Percentiles rank a stretch among this genome's conserved stretches.
Evolutionary conservation across 768 basidiomycete genomes (phyloP).

Genomic region (Lactarius pseudohatsudake): DNA sequence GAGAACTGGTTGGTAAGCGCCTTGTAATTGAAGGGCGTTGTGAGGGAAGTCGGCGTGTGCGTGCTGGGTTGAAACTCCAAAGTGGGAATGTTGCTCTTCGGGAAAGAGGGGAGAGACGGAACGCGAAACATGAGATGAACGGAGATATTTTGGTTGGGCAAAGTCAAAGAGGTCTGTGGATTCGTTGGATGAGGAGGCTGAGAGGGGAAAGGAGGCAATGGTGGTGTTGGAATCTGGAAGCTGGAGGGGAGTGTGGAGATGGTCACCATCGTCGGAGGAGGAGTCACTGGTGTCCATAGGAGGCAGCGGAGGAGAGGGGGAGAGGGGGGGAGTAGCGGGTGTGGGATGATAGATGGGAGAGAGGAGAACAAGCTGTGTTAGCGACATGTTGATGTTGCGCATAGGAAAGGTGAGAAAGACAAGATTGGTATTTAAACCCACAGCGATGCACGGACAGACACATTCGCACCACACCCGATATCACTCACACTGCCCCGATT

Average conservation of each 20-base stretch:
- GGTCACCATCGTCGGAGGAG: slow-evolving; percentile 29
- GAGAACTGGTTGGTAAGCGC: slow-evolving; percentile 16
- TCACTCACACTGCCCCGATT: slow-evolving; percentile 3
- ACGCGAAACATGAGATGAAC: slow-evolving; percentile 27
- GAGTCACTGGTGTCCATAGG: slow-evolving; percentile 29
- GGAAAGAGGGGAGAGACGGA: slow-evolving; percentile 25
- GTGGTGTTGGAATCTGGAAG: slow-evolving; percentile 14
- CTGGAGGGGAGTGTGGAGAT: slow-evolving; percentile 29
- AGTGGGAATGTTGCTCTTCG: slow-evolving; percentile 11
- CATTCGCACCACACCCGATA: neutral
- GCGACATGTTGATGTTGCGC: slow-evolving; percentile 1
- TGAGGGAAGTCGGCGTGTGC: slow-evolving; percentile 12
- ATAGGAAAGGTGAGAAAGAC: neutral
- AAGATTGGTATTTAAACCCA: slow-evolving; percentile 25
- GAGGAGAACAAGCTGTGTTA: slow-evolving; percentile 14
- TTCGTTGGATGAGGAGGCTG: slow-evolving; percentile 16
- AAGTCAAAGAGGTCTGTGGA: slow-evolving; percentile 23
- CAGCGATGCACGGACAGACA: neutral
- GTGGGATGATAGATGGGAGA: slow-evolving; percentile 22
- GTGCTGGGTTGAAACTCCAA: slow-evolving; percentile 8
- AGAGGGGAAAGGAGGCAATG: slow-evolving; percentile 12
- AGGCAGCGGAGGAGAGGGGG: slow-evolving; percentile 15
- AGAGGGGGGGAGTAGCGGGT: slow-evolving; percentile 17
- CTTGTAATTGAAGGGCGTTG: slow-evolving; percentile 28
- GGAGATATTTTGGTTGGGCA: slow-evolving; percentile 23